Evolutionary conservation across 208 protist species (phyloP).

Genomic region (Crithidia thermophila): DNA sequence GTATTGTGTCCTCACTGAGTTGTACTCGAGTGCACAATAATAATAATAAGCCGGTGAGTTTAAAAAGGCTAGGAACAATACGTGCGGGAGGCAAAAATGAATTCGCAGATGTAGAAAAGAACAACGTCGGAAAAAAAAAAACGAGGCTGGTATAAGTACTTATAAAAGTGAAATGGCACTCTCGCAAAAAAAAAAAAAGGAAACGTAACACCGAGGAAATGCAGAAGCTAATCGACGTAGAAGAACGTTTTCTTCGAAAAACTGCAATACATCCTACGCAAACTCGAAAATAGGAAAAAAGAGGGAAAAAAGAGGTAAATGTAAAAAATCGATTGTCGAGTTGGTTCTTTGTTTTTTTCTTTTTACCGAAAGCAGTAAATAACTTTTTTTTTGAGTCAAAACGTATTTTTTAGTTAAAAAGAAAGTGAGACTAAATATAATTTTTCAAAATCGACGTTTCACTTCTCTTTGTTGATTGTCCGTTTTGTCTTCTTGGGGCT

Average conservation of each 20-base stretch:
- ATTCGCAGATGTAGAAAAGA: background rate
- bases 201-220: background rate
- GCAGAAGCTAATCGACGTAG: background rate
- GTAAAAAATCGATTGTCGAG: constrained; percentile 9
- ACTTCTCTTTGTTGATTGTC: no score
- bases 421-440: background rate
- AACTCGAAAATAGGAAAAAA: background rate
- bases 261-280: constrained; percentile 17
- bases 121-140: constrained; percentile 5
- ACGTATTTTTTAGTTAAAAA: background rate
- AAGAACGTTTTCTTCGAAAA: constrained; percentile 5
- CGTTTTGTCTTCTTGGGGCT: no score
- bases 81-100: background rate
- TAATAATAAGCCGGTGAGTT: background rate
- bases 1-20: no score
- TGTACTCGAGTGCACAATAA: no score
- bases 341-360: background rate
- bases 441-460: no score
- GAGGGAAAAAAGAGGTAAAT: background rate
- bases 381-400: background rate
- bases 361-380: no score
- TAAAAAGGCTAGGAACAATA: no score
- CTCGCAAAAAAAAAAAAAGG: constrained; percentile 10
- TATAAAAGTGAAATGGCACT: background rate
- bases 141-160: background rate